Base-by-base conservation (phyloP, 148 eudicot genomes). In the Pouteria glomerata region DNA sequence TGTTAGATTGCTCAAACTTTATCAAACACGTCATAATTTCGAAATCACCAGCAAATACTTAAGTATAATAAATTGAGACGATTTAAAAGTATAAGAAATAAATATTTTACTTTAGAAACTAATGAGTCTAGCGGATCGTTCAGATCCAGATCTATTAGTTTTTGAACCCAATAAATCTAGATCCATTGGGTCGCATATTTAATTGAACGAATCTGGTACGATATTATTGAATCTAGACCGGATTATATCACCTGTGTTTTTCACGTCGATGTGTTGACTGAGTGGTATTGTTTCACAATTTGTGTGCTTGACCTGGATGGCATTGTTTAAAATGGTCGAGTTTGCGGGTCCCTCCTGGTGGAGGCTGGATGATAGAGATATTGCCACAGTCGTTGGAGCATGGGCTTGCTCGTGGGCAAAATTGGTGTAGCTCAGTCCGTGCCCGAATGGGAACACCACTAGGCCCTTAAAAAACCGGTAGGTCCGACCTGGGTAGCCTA, bases 371-470 rank as follows among this genome's bases (percentile, higher is more conserved):
- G 78, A 53, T 59, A 87, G 21, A 37, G 84, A 73, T 24, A 86
- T 77, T 19, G 72, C 69, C 60, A 81, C 62, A 14, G 60, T 52
- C 12, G 84, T 75, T 51, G 93, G 93, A 57, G 83, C 87, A 23
- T 76, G 57, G 78, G 73, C 92, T 52, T 87, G 31, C 23, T 82
- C 29, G 34, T 90, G 89, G 42, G 73, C 63, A 35, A 88, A 92
- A 0, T 71, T 81, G 8, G 90, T 87, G 79, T 92, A 92, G 59
- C 93, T 92, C 33, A 90, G 70, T 68, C 98, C 96, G 41, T 59
- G 62, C 35, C 87, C 87, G 30, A 78, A 84, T 30, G 84, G 87
- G 51, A 68, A 84, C 31, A 84, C 79, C 15, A 73, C 76, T 0
- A 80, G 80, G 58, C 87, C 87, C 44, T 81, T 80, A 78, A 80